Evolutionary conservation across 2,329 filamentous ascomycete species (phyloP).

Genomic region (Ophiostoma australiae): DNA sequence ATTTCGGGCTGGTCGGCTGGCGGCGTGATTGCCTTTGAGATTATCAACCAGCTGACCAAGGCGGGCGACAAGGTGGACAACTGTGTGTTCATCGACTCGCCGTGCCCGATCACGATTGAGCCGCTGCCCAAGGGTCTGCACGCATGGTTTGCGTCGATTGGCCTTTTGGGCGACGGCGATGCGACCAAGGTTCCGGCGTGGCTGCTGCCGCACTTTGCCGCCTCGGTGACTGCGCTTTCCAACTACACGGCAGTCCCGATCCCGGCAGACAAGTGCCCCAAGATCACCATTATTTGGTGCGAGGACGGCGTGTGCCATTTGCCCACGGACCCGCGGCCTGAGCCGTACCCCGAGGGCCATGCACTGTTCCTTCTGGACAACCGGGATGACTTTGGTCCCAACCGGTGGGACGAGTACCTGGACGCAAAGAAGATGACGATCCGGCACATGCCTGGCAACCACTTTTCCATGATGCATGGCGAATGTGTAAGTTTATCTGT

Average conservation of each 20-base stretch:
- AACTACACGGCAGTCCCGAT: conserved; percentile 64
- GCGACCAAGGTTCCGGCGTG: conserved; percentile 61
- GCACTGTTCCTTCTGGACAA: conserved; percentile 69
- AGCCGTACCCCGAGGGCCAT: conserved; percentile 55
- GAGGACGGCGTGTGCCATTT: conserved; percentile 67
- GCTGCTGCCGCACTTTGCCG: conserved; percentile 68
- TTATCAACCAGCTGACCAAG: conserved; percentile 55
- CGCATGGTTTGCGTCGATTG: conserved; percentile 67
- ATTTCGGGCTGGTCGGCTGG: conserved; percentile 73
- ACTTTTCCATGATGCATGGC: conserved; percentile 73
- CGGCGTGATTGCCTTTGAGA: conserved; percentile 66
- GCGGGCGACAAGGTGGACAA: conserved; percentile 54
- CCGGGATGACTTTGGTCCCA: conserved; percentile 64
- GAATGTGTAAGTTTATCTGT: conserved; percentile 27
- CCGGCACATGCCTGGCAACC: conserved; percentile 65
- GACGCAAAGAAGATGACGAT: conserved; percentile 57
- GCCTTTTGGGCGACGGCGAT: conserved; percentile 60
- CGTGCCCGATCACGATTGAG: conserved; percentile 63
- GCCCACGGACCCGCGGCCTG: conserved; percentile 59
- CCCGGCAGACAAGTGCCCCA: conserved; percentile 53
- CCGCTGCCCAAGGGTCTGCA: conserved; percentile 60
- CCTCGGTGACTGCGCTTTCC: conserved; percentile 62
- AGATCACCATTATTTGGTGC: conserved; percentile 64
- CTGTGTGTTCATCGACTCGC: conserved; percentile 62
- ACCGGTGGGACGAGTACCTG: conserved; percentile 64